phyloP scores from a whole-genome alignment of 2,329 filamentous ascomycete species.

The Emergomyces pasteurianus region DNA sequence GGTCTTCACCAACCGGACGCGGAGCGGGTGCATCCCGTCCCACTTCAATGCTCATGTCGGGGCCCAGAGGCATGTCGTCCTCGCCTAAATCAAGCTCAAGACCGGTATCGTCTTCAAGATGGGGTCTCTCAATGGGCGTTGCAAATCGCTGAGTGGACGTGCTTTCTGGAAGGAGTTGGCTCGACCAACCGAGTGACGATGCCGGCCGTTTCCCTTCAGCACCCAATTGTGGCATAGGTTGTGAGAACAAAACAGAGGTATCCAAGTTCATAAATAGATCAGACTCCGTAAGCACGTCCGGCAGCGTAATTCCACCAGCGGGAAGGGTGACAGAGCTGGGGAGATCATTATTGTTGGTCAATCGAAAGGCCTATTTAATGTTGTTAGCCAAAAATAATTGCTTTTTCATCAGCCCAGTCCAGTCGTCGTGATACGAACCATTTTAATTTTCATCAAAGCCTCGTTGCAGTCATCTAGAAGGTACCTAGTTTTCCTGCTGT shows the following conservation, averaged over 20 bases:
- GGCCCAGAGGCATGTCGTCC: slow-evolving; percentile 55
- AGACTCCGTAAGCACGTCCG: slow-evolving; percentile 84
- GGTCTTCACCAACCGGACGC: slow-evolving; percentile 45
- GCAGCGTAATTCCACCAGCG: slow-evolving; percentile 74
- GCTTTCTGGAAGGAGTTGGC: slow-evolving; percentile 66
- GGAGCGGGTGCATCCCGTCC: slow-evolving; percentile 72
- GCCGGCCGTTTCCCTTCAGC: slow-evolving; percentile 23
- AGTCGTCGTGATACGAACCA: slow-evolving; percentile 47
- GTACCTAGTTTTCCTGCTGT: slow-evolving; percentile 93
- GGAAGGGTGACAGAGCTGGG: slow-evolving; percentile 70
- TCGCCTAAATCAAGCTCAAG: slow-evolving; percentile 61
- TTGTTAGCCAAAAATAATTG: slow-evolving; percentile 22
- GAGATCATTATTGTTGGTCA: slow-evolving; percentile 88
- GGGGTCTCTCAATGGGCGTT: slow-evolving; percentile 37
- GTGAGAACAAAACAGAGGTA: slow-evolving; percentile 69
- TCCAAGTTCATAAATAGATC: slow-evolving; percentile 79
- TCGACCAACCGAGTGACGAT: slow-evolving; percentile 45
- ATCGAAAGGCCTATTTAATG: slow-evolving; percentile 66
- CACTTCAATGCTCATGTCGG: slow-evolving; percentile 64
- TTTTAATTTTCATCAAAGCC: slow-evolving; percentile 94
- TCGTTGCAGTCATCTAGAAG: slow-evolving; percentile 95
- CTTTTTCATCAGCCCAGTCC: not conserved
- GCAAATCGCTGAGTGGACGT: slow-evolving; percentile 46
- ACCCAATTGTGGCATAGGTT: slow-evolving; percentile 43
- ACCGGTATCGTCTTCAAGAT: slow-evolving; percentile 55